These are phyloP conservation scores for Toxoplasma gondii DNA, from an alignment of 169 alveolate genomes.

Conservation along the genomic window DNA sequence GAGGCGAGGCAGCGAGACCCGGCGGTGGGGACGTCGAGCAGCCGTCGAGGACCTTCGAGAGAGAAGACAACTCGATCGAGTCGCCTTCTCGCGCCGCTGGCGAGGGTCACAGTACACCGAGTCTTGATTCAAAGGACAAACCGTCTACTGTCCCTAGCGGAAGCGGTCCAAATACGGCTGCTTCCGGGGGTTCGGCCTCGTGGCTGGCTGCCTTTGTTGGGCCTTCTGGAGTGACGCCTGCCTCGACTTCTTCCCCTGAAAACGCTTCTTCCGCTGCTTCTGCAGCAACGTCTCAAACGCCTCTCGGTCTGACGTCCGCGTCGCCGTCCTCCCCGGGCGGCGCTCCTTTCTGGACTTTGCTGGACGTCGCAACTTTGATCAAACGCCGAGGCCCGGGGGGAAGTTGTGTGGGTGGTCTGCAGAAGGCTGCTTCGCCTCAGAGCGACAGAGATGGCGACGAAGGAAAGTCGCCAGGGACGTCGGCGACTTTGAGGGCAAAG, in stretches of 20 bases:
- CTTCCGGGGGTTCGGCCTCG: not conserved
- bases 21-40: not conserved
- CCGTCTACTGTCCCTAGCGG: no score
- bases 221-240: no score
- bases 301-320: not conserved
- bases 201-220: not conserved
- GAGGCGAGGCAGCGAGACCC: not conserved
- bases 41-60: not conserved
- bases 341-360: not conserved
- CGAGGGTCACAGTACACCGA: not conserved
- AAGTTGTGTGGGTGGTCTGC: not conserved
- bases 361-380: not conserved
- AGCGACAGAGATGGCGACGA: no score
- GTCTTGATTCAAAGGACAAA: not conserved
- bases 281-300: not conserved
- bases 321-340: not conserved
- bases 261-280: no score
- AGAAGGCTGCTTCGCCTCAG: not conserved
- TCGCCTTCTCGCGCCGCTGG: not conserved
- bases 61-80: not conserved
- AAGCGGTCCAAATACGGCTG: no score
- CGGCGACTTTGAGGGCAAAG: no score
- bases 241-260: not conserved
- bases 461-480: no score
- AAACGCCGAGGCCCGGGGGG: not conserved